These are phyloP conservation scores for Coelastrella sp. DNA, from an alignment of 139 green algal species.

Conservation along the genomic window DNA sequence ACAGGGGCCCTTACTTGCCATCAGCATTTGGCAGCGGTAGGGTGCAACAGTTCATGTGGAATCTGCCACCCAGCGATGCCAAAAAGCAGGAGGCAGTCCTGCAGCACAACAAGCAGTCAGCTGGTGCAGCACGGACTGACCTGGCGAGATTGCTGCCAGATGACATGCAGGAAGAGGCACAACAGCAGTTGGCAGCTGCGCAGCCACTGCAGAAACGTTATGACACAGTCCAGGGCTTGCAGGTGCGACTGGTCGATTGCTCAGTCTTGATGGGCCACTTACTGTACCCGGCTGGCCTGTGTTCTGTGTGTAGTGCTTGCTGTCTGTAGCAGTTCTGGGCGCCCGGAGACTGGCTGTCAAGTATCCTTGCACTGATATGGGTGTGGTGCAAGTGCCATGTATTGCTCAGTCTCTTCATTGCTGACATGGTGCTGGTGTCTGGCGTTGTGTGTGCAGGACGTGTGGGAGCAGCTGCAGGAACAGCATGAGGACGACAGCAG, in stretches of 20 bases:
- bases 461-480: constrained; percentile 19
- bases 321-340: no score
- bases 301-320: no score
- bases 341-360: no score
- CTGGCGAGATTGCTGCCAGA: constrained; percentile 19
- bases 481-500: not conserved
- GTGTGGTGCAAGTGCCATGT: no score
- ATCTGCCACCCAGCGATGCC: not conserved
- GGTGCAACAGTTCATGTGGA: constrained; percentile 8
- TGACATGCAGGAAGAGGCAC: not conserved
- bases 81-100: not conserved
- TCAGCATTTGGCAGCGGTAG: not conserved
- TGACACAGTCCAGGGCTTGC: not conserved
- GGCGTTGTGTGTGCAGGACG: not conserved
- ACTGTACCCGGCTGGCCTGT: no score
- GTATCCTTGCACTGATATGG: no score
- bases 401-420: no score
- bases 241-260: no score
- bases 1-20: not conserved
- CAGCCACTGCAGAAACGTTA: constrained; percentile 38
- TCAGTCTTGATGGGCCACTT: no score
- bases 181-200: constrained; percentile 26
- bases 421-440: no score
- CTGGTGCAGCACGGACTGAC: not conserved
- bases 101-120: constrained; percentile 11